Evolutionary conservation across 2,329 filamentous ascomycete species (phyloP).

Genomic region (Aspergillus tamarii): DNA sequence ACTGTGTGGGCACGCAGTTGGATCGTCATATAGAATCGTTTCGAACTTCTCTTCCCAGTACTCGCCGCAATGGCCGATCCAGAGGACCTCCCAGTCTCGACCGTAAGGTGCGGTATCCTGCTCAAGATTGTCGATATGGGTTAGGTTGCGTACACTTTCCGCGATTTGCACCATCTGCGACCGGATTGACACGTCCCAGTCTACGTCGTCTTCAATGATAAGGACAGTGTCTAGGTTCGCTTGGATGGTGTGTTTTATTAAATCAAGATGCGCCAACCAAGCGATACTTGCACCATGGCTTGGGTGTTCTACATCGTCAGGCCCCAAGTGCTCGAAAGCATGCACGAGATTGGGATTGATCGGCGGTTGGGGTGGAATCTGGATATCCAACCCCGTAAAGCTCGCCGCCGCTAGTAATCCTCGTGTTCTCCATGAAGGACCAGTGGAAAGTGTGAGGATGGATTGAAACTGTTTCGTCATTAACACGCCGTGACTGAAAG

Average conservation of each 20-base stretch:
- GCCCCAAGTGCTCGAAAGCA: conserved; percentile 31
- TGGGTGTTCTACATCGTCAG: conserved; percentile 11
- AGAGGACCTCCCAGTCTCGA: conserved; percentile 41
- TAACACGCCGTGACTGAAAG: neutral
- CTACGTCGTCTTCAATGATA: conserved; percentile 49
- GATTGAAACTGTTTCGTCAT: conserved; percentile 23
- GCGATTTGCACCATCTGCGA: conserved; percentile 35
- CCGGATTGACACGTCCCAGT: conserved; percentile 42
- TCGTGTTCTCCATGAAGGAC: conserved; percentile 41
- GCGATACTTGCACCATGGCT: conserved; percentile 36
- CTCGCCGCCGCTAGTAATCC: conserved; percentile 40
- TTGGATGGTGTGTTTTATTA: conserved; percentile 20
- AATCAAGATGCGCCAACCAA: conserved; percentile 49
- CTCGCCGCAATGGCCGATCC: conserved; percentile 43
- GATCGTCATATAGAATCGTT: conserved; percentile 25
- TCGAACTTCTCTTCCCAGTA: conserved; percentile 20
- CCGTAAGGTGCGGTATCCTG: conserved; percentile 30
- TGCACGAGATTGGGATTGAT: conserved; percentile 31
- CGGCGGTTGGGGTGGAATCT: conserved; percentile 37
- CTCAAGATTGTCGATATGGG: conserved; percentile 4
- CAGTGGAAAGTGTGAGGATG: conserved; percentile 36
- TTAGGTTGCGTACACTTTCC: conserved; percentile 35
- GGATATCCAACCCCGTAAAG: conserved; percentile 36
- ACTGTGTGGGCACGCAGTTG: conserved; percentile 26
- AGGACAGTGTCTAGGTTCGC: conserved; percentile 31